These are phyloP conservation scores for Phytophthora ohioensis DNA, from an alignment of 352 stramenopile genomes.

Conservation along the genomic window DNA sequence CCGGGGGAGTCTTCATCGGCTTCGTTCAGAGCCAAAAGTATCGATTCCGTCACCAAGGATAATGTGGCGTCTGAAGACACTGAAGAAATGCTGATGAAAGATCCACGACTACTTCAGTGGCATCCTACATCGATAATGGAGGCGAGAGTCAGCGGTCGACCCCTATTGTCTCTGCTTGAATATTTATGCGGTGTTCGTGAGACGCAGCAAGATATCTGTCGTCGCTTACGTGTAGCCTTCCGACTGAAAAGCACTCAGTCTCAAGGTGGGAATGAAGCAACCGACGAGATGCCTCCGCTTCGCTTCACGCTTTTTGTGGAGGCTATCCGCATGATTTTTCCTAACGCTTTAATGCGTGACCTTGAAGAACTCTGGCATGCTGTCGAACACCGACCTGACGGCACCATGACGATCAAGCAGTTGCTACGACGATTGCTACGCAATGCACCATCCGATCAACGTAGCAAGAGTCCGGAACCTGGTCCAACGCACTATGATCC, in stretches of 20 bases:
- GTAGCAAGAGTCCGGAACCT: constrained; percentile 62
- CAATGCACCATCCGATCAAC: constrained; percentile 23
- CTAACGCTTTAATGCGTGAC: constrained; percentile 53
- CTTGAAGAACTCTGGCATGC: constrained; percentile 68
- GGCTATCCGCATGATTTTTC: constrained; percentile 63
- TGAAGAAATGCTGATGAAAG: constrained; percentile 32
- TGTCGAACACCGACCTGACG: constrained; percentile 30
- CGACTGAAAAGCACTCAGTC: constrained; percentile 35
- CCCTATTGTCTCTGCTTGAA: constrained; percentile 57
- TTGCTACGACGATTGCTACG: constrained; percentile 31
- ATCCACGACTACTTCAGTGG: constrained; percentile 64
- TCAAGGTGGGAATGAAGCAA: neutral
- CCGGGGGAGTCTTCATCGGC: constrained; percentile 12
- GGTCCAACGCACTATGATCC: constrained; percentile 77
- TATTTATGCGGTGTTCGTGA: constrained; percentile 58
- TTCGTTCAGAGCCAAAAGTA: constrained; percentile 3
- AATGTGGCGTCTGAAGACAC: constrained; percentile 34
- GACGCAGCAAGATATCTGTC: constrained; percentile 65
- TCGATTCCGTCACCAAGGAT: constrained; percentile 27
- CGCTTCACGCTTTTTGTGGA: constrained; percentile 49
- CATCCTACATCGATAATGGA: constrained; percentile 55
- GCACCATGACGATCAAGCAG: constrained; percentile 34
- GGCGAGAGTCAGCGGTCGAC: constrained; percentile 37
- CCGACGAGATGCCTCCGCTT: constrained; percentile 18
- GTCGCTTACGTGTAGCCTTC: constrained; percentile 63